Evolutionary conservation across 2,329 filamentous ascomycete genomes (phyloP).

Genomic region (Beauveria scarabaeidicola): DNA sequence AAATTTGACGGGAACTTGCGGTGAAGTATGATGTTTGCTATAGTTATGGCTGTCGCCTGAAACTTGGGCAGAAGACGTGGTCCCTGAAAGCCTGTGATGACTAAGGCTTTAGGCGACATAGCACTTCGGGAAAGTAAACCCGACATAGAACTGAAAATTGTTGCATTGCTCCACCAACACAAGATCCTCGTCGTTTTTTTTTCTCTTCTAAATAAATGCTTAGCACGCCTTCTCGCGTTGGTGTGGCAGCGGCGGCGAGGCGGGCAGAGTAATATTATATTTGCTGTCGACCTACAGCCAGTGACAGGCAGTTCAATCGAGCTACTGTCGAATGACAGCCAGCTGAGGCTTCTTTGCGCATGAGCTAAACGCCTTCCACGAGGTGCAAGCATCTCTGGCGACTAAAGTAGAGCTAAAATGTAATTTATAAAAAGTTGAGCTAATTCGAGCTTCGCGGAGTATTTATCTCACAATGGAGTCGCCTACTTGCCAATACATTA

Average conservation of each 20-base stretch:
- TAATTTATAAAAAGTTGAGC: no score
- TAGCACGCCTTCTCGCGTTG: neutral
- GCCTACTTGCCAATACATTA: no score
- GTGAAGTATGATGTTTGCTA: neutral
- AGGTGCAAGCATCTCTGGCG: no score
- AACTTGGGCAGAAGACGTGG: conserved; percentile 4
- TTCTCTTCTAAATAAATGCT: neutral
- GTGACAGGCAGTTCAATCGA: no score
- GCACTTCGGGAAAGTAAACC: neutral
- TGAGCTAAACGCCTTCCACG: no score
- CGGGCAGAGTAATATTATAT: neutral
- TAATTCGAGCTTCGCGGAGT: no score
- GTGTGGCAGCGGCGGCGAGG: neutral
- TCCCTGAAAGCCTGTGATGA: neutral
- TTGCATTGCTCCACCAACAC: no score
- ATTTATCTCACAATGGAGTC: no score
- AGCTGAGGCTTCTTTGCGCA: no score
- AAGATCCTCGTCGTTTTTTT: no score
- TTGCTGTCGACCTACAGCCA: no score
- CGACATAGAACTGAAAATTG: neutral
- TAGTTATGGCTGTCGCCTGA: neutral
- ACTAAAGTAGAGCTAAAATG: no score
- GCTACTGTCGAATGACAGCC: neutral
- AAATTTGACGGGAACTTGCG: neutral
- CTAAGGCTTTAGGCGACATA: neutral